These are phyloP conservation scores for Populus pruinosa DNA, from an alignment of 345 rosid genomes.

Conservation along the genomic window DNA sequence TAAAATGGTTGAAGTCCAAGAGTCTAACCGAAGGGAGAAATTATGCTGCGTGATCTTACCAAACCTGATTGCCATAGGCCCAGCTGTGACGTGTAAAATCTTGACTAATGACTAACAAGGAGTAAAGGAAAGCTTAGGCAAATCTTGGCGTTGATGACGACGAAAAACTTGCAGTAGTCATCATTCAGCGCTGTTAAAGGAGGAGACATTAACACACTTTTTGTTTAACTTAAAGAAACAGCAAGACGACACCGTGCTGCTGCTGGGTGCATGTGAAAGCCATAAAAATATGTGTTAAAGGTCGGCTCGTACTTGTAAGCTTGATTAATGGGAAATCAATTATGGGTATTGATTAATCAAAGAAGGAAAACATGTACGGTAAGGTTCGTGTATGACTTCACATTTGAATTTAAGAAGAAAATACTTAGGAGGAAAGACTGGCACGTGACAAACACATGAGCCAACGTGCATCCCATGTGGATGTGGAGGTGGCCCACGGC, in stretches of 20 bases:
- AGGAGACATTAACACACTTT: conserved; percentile 17
- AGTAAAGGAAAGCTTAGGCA: not conserved
- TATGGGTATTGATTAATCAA: not conserved
- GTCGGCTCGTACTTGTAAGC: not conserved
- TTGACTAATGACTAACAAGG: not conserved
- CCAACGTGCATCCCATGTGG: conserved; percentile 67
- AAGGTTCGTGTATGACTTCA: conserved; percentile 9
- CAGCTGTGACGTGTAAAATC: not conserved
- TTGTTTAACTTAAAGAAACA: not conserved
- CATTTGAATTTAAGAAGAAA: conserved; percentile 20
- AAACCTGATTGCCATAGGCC: conserved; percentile 2
- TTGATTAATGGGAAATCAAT: not conserved
- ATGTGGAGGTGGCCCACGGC: conserved; percentile 40
- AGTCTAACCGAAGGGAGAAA: not conserved
- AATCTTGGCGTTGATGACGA: not conserved
- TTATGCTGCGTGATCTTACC: not conserved
- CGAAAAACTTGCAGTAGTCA: not conserved
- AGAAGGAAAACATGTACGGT: not conserved
- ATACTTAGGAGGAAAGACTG: conserved; percentile 44
- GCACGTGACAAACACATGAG: conserved; percentile 49
- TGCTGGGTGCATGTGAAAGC: conserved; percentile 29
- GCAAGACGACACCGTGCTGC: not conserved
- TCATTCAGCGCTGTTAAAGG: conserved; percentile 14
- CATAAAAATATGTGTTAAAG: not conserved
- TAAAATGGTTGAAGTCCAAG: not conserved